Percentiles rank a stretch among this genome's conserved stretches.
Conservation (phyloP, 257 asterid genomes). For the Solanum ossicruentum region DNA sequence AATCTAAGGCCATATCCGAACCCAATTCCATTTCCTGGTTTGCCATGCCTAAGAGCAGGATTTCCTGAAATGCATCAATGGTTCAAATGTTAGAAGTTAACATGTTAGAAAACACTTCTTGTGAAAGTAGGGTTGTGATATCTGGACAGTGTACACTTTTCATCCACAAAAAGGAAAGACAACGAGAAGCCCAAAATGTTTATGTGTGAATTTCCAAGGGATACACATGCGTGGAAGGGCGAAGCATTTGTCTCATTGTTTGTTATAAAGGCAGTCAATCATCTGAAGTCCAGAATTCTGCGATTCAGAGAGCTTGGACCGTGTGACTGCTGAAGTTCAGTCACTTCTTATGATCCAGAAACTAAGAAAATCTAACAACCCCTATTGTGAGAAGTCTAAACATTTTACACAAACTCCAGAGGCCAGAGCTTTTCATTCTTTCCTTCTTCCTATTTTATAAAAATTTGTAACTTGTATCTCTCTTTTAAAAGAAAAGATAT, state of each 20-base stretch:
- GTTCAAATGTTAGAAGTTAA: neutral
- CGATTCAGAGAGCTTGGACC: neutral
- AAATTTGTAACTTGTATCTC: neutral
- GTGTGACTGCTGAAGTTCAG: neutral
- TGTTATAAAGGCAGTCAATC: neutral
- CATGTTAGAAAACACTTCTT: neutral
- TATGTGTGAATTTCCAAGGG: neutral
- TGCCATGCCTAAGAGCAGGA: constrained; percentile 84
- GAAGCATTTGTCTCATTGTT: neutral
- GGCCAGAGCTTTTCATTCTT: neutral
- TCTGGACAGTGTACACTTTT: neutral
- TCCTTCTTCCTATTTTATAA: neutral
- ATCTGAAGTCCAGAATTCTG: neutral
- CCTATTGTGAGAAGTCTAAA: neutral
- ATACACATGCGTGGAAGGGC: neutral
- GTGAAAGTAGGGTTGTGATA: neutral
- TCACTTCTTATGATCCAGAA: neutral
- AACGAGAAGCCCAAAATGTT: neutral
- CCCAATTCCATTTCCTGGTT: constrained; percentile 80
- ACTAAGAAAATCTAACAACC: neutral
- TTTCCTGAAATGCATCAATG: constrained; percentile 34
- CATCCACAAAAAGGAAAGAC: neutral
- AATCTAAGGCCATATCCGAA: constrained; percentile 79
- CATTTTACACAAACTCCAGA: neutral
- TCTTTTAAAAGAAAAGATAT: neutral